Conservation (phyloP, 2,329 filamentous ascomycete genomes). For the Fusarium stilboides region DNA sequence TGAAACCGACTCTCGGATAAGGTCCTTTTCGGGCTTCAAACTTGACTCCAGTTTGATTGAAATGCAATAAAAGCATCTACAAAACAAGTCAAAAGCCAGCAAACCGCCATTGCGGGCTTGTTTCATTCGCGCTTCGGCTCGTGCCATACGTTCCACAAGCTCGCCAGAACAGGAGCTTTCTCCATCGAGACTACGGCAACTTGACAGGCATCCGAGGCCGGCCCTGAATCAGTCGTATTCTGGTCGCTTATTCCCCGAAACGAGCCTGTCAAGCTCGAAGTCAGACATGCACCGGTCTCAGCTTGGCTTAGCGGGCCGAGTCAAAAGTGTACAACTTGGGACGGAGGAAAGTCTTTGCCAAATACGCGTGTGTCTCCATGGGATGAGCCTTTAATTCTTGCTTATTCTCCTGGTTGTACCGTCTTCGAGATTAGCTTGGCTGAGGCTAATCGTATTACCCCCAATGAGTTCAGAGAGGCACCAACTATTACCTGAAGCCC, state of each 20-base stretch:
- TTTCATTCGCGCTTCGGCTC: constrained; percentile 28
- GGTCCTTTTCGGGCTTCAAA: constrained; percentile 1
- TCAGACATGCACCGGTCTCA: constrained; percentile 47
- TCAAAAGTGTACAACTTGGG: constrained; percentile 45
- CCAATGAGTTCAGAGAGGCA: constrained; percentile 33
- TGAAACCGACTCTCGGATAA: constrained; percentile 20
- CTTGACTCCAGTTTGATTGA: constrained; percentile 22
- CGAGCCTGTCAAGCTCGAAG: constrained; percentile 49
- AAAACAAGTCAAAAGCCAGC: constrained; percentile 15
- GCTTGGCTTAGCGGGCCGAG: constrained; percentile 49
- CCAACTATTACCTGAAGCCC: constrained; percentile 22
- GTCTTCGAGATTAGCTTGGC: constrained; percentile 51
- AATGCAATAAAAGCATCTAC: not conserved
- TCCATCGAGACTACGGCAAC: constrained; percentile 31
- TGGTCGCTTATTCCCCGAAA: constrained; percentile 41
- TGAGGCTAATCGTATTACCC: constrained; percentile 43
- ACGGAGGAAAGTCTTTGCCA: constrained; percentile 29
- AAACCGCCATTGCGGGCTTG: constrained; percentile 25
- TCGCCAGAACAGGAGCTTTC: constrained; percentile 34
- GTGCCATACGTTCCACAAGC: constrained; percentile 38
- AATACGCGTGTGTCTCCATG: constrained; percentile 37
- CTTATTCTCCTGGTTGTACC: constrained; percentile 45
- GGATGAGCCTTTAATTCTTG: constrained; percentile 34
- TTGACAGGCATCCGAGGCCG: constrained; percentile 33
- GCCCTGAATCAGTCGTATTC: constrained; percentile 25